Evolutionary conservation across 371 early-diverging fungal species (phyloP).

Genomic region (Rhizopus delemar): DNA sequence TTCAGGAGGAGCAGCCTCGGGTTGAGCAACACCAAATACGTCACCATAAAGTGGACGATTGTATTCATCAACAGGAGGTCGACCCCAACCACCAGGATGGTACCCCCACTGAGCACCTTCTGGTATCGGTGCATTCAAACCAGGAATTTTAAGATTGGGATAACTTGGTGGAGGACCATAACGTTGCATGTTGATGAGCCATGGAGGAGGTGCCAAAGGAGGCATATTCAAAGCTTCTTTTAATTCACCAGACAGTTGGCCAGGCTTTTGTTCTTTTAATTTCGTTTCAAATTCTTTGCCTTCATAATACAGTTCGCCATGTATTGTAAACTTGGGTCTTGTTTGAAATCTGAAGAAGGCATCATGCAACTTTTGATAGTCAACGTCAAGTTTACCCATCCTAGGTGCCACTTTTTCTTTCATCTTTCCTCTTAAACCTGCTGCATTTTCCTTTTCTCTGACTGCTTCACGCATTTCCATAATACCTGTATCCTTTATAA

Average conservation of each 20-base stretch:
- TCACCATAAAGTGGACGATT: conserved; percentile 96
- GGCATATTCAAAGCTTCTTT: conserved; percentile 90
- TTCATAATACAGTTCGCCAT: conserved; percentile 96
- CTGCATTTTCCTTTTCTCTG: conserved; percentile 80
- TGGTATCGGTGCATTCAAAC: conserved; percentile 97
- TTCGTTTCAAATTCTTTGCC: conserved; percentile 95
- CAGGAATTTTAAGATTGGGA: conserved; percentile 91
- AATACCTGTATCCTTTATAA: conserved; percentile 96
- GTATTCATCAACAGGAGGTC: conserved; percentile 95
- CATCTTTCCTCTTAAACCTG: conserved; percentile 81
- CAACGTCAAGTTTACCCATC: conserved; percentile 94
- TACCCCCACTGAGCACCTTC: conserved; percentile 98
- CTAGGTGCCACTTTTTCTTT: conserved; percentile 90
- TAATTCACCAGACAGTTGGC: conserved; percentile 85
- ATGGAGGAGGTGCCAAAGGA: conserved; percentile 95
- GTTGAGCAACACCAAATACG: conserved; percentile 78
- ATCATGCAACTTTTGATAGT: conserved; percentile 95
- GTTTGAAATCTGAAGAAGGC: conserved; percentile 97
- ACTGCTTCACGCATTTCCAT: conserved; percentile 93
- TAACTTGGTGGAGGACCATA: conserved; percentile 97
- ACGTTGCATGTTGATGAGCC: conserved; percentile 98
- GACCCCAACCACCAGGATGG: conserved; percentile 98
- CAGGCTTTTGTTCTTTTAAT: conserved; percentile 87
- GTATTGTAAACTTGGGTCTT: conserved; percentile 78
- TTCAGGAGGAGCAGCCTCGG: conserved; percentile 46